Percentiles rank a stretch among this genome's conserved stretches.
phyloP scores from a whole-genome alignment of 2,329 filamentous ascomycete genomes.

The Sphaerulina populicola region DNA sequence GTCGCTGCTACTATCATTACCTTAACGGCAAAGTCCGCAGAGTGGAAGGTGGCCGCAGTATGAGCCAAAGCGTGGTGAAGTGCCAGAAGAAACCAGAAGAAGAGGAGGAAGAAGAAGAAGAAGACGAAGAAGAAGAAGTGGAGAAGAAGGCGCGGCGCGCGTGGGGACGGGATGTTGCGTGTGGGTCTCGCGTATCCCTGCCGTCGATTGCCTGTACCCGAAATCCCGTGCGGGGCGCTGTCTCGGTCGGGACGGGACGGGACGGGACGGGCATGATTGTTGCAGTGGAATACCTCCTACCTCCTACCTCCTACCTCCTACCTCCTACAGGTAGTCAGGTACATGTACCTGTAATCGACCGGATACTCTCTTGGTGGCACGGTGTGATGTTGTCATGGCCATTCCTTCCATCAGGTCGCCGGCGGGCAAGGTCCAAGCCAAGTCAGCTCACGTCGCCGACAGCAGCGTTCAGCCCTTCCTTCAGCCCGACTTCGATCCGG shows the following conservation, averaged over 20 bases:
- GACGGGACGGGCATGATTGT: too few species aligned
- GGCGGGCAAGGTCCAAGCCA: conserved; percentile 22
- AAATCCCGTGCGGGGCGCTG: too few species aligned
- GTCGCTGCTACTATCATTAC: background rate
- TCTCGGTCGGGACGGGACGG: too few species aligned
- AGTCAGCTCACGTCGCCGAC: conserved; percentile 59
- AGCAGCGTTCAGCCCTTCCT: conserved; percentile 68
- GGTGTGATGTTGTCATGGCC: conserved; percentile 7
- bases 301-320: too few species aligned
- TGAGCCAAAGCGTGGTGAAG: background rate
- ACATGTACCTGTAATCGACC: too few species aligned
- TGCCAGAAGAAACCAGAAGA: background rate
- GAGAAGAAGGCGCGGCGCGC: too few species aligned
- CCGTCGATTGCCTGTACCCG: background rate
- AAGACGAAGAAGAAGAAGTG: too few species aligned
- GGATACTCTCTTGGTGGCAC: too few species aligned
- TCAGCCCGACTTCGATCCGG: conserved; percentile 67
- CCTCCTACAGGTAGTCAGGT: too few species aligned
- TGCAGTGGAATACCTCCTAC: too few species aligned
- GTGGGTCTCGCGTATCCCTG: background rate
- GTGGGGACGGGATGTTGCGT: too few species aligned
- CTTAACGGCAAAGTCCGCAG: background rate
- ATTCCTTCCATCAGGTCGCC: conserved; percentile 4
- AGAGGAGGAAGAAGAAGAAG: background rate
- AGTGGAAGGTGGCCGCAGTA: background rate